phyloP scores from a whole-genome alignment of 305 asterid species.

The Fraxinus dipetala region DNA sequence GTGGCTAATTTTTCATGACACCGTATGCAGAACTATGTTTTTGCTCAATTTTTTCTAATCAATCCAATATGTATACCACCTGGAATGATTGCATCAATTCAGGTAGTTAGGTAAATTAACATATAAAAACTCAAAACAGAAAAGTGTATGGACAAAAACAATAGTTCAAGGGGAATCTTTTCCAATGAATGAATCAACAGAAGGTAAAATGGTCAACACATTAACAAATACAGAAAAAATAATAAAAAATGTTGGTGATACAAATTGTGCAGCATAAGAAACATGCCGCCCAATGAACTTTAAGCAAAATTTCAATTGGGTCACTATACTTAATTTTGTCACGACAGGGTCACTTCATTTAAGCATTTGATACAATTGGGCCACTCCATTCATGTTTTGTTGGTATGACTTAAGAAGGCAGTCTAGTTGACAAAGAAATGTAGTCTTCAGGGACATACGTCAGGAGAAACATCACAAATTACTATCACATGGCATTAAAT shows the following conservation, averaged over 20 bases:
- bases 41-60: neutral
- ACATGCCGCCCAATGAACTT: neutral
- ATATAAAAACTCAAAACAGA: neutral
- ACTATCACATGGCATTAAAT: neutral
- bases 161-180: neutral
- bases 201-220: neutral
- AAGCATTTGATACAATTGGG: neutral
- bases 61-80: neutral
- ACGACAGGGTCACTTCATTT: neutral
- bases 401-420: neutral
- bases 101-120: neutral
- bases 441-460: neutral
- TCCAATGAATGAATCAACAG: neutral
- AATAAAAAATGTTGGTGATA: neutral
- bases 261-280: neutral
- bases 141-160: neutral
- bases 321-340: neutral
- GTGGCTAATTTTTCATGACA: neutral
- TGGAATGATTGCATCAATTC: neutral
- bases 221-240: neutral
- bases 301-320: neutral
- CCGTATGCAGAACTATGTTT: neutral
- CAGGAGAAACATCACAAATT: neutral
- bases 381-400: neutral
- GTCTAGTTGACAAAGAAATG: neutral